phyloP scores from a whole-genome alignment of 2,329 filamentous ascomycete genomes.

The Beauveria medogensis region DNA sequence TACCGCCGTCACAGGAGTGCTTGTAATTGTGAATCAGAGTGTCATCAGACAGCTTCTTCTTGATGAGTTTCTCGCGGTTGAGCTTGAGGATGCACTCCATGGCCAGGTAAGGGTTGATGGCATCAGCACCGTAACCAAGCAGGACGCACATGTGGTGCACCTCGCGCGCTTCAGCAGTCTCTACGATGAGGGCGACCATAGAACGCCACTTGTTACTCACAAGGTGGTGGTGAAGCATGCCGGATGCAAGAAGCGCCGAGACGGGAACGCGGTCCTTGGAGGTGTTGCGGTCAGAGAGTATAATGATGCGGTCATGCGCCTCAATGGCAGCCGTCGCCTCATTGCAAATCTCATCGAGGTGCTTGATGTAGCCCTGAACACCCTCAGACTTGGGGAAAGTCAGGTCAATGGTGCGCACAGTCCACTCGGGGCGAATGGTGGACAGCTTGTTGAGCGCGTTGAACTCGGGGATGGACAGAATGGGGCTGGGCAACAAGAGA shows the following conservation, averaged over 20 bases:
- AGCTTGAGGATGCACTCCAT: slow-evolving; percentile 97
- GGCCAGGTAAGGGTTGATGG: slow-evolving; percentile 87
- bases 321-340: slow-evolving; percentile 78
- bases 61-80: slow-evolving; percentile 84
- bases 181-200: slow-evolving; percentile 75
- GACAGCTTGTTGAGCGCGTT: slow-evolving; percentile 76
- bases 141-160: slow-evolving; percentile 99
- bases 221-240: slow-evolving; percentile 91
- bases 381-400: slow-evolving; percentile 86
- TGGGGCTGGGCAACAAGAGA: slow-evolving; percentile 77
- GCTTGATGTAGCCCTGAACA: slow-evolving; percentile 73
- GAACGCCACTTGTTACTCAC: slow-evolving; percentile 95
- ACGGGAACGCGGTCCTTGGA: slow-evolving; percentile 76
- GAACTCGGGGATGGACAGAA: slow-evolving; percentile 84
- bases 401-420: slow-evolving; percentile 81
- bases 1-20: slow-evolving; percentile 91
- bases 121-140: slow-evolving; percentile 89
- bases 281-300: slow-evolving; percentile 83
- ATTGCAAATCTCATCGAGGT: slow-evolving; percentile 81
- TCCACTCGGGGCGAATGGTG: slow-evolving; percentile 68
- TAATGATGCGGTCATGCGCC: slow-evolving; percentile 73
- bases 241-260: slow-evolving; percentile 78
- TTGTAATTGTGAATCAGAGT: slow-evolving; percentile 92
- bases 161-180: slow-evolving; percentile 92
- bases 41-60: slow-evolving; percentile 77